Percentiles rank a stretch among this genome's conserved stretches.
Conservation (phyloP, 257 asterid genomes). For the Fraxinus cuspidata region DNA sequence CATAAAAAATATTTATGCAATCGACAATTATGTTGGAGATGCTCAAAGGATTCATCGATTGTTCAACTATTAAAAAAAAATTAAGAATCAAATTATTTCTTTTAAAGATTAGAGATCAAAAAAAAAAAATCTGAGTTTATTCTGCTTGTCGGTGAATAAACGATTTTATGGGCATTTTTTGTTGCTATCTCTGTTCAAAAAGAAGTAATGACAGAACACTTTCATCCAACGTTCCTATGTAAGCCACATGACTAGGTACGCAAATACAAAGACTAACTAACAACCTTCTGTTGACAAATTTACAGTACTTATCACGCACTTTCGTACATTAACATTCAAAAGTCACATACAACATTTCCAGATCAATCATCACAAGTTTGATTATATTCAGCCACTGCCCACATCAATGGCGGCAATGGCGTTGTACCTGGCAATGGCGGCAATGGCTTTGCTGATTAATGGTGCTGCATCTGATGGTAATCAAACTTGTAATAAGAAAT, state of each 20-base stretch:
- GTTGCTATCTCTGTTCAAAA: background rate
- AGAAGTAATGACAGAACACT: background rate
- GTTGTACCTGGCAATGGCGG: background rate
- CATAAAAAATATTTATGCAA: too few species aligned
- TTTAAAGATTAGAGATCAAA: too few species aligned
- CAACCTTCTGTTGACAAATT: background rate
- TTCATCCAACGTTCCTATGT: background rate
- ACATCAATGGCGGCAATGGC: constrained; percentile 31
- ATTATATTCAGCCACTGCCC: constrained; percentile 4
- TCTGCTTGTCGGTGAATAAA: background rate
- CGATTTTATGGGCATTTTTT: background rate
- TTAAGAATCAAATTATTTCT: too few species aligned
- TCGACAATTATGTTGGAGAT: too few species aligned
- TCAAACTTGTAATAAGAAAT: too few species aligned
- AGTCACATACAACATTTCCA: background rate
- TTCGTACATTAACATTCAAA: background rate
- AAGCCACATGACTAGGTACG: background rate
- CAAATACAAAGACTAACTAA: background rate
- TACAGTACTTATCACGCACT: background rate
- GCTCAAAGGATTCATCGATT: too few species aligned
- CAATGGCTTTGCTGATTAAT: constrained; percentile 38
- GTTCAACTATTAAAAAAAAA: too few species aligned
- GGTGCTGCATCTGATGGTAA: constrained; percentile 42
- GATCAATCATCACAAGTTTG: constrained; percentile 3
- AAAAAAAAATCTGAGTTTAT: background rate